These are phyloP conservation scores for Citrus mangshanensis DNA, from an alignment of 345 rosid species.

Conservation along the genomic window DNA sequence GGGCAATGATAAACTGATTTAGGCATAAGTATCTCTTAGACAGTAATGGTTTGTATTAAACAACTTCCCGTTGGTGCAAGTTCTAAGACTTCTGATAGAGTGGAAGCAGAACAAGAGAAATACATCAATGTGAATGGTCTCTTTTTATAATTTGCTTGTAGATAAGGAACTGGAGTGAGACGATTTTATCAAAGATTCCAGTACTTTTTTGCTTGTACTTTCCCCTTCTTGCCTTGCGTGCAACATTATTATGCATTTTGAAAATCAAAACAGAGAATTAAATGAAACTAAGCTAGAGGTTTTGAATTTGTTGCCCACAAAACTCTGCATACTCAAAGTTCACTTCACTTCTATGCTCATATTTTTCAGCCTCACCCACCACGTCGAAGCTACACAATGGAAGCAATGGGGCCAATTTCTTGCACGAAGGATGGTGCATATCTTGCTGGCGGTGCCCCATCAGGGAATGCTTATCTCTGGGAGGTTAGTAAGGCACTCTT, in stretches of 20 bases:
- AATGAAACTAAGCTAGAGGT: not conserved
- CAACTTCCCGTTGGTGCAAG: not conserved
- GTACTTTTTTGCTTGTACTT: not conserved
- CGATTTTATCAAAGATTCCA: not conserved
- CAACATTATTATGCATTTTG: not conserved
- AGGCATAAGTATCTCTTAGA: not conserved
- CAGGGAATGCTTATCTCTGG: conserved; percentile 57
- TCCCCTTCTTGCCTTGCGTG: not conserved
- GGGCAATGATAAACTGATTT: not conserved
- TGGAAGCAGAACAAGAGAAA: not conserved
- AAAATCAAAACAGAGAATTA: not conserved
- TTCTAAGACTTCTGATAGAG: not conserved
- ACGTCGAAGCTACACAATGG: conserved; percentile 45
- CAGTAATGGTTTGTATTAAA: not conserved
- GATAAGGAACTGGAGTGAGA: not conserved
- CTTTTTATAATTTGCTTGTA: not conserved
- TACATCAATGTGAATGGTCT: not conserved
- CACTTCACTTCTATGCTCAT: not conserved
- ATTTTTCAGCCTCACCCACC: conserved; percentile 41
- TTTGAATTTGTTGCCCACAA: not conserved
- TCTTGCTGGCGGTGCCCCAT: conserved; percentile 47
- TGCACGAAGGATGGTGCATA: conserved; percentile 41
- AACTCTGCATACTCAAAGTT: not conserved
- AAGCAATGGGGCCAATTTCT: conserved; percentile 46
- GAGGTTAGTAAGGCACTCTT: conserved; percentile 31